Conservation (phyloP, 2,329 filamentous ascomycete genomes). For the Aspergillus ochraceoroseus region DNA sequence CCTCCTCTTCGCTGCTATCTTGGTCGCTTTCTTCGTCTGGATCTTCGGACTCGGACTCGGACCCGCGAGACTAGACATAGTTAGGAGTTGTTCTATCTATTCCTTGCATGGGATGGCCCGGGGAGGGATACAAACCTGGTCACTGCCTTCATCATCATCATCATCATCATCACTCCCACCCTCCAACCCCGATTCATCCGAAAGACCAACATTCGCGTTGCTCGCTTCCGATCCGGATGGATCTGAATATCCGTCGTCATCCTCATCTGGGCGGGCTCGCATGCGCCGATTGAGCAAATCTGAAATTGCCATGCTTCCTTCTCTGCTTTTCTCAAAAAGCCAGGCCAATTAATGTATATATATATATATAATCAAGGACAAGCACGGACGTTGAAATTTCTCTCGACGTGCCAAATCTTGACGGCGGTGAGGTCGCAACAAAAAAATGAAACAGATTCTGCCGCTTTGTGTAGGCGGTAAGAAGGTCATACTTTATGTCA, state of each 20-base stretch:
- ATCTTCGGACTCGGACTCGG: constrained; percentile 27
- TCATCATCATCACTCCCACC: constrained; percentile 15
- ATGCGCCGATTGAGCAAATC: constrained; percentile 42
- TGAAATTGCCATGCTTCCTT: constrained; percentile 33
- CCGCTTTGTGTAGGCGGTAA: constrained; percentile 23
- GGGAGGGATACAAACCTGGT: too few species aligned
- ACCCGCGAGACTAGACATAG: constrained; percentile 1
- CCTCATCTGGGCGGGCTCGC: constrained; percentile 37
- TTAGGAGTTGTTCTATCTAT: not conserved
- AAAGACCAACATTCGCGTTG: constrained; percentile 17
- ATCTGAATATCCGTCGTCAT: constrained; percentile 40
- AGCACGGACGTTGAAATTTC: not conserved
- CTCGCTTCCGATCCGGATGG: constrained; percentile 25
- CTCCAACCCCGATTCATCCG: constrained; percentile 18
- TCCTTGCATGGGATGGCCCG: too few species aligned
- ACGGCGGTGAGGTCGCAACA: constrained; percentile 12
- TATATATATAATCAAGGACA: not conserved
- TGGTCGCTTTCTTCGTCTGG: constrained; percentile 40
- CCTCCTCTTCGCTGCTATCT: constrained; percentile 35
- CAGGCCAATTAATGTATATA: not conserved
- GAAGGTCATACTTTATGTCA: too few species aligned
- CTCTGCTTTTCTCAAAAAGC: not conserved
- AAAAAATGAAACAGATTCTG: constrained; percentile 28
- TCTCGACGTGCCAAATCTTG: constrained; percentile 1
- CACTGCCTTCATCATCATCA: constrained; percentile 12